Evolutionary conservation across 352 stramenopile species (phyloP).

Genomic region (Peronospora tabacina): DNA sequence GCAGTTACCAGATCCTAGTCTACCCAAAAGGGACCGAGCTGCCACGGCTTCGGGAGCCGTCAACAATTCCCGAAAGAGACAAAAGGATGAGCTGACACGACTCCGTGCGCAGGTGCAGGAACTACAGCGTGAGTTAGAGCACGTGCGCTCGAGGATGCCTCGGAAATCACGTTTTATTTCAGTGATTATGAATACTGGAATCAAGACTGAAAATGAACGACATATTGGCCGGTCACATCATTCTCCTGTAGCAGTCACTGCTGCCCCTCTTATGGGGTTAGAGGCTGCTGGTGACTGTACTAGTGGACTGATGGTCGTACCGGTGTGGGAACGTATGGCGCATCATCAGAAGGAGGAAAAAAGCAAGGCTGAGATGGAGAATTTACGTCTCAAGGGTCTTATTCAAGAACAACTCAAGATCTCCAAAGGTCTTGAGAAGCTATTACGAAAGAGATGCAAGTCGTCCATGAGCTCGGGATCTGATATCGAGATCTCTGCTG

Average conservation of each 20-base stretch:
- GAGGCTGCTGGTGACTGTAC: conserved; percentile 7
- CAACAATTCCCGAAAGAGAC: conserved; percentile 48
- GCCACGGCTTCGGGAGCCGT: conserved; percentile 7
- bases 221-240: conserved; percentile 3
- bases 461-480: conserved; percentile 26
- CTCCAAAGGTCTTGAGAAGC: conserved; percentile 48
- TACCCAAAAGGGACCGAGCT: conserved; percentile 14
- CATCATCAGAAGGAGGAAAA: conserved; percentile 59
- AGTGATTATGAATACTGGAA: not conserved
- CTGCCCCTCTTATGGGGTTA: conserved; percentile 13
- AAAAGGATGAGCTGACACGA: conserved; percentile 47
- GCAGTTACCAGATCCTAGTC: conserved; percentile 2
- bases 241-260: conserved; percentile 17
- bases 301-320: conserved; percentile 14
- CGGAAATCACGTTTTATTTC: conserved; percentile 5
- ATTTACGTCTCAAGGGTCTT: conserved; percentile 45
- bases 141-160: conserved; percentile 27
- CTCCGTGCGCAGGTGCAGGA: conserved; percentile 51
- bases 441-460: conserved; percentile 49
- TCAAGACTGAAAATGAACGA: conserved; percentile 5
- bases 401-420: conserved; percentile 52
- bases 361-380: conserved; percentile 64
- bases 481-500: conserved; percentile 12
- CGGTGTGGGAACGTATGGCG: conserved; percentile 59
- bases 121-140: conserved; percentile 42